Evolutionary conservation across 2,329 filamentous ascomycete genomes (phyloP).

Genomic region (Metarhizium robertsii): DNA sequence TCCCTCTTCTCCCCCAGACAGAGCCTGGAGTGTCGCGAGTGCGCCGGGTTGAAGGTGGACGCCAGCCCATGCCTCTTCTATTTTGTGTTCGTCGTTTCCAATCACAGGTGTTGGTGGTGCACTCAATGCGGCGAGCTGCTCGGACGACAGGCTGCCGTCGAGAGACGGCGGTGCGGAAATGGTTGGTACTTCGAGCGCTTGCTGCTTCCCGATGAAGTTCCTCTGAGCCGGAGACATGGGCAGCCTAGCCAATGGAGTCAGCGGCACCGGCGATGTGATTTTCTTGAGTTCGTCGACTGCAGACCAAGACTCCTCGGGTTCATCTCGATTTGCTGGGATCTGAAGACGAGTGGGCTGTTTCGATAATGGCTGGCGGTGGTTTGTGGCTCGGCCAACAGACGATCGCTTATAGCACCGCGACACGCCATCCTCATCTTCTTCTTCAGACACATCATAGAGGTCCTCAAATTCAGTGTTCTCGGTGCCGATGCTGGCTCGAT

Average conservation of each 20-base stretch:
- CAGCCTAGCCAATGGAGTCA: slow-evolving; percentile 57
- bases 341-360: slow-evolving; percentile 34
- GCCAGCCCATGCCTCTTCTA: slow-evolving; percentile 59
- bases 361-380: slow-evolving; percentile 20
- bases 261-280: slow-evolving; percentile 47
- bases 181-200: slow-evolving; percentile 57
- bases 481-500: slow-evolving; percentile 51
- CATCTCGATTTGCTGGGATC: slow-evolving; percentile 35
- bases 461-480: slow-evolving; percentile 73
- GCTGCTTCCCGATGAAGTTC: slow-evolving; percentile 57
- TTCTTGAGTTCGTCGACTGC: slow-evolving; percentile 36
- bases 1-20: slow-evolving; percentile 48
- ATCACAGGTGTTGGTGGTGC: slow-evolving; percentile 77
- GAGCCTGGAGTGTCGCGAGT: slow-evolving; percentile 68
- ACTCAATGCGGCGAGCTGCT: slow-evolving; percentile 75
- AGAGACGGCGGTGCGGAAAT: slow-evolving; percentile 78
- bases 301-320: slow-evolving; percentile 32
- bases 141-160: slow-evolving; percentile 80
- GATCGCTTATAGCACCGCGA: slow-evolving; percentile 15
- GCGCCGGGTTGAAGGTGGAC: slow-evolving; percentile 71
- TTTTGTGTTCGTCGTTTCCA: slow-evolving; percentile 41
- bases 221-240: slow-evolving; percentile 69
- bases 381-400: slow-evolving; percentile 26
- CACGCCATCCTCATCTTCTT: slow-evolving; percentile 43
- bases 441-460: slow-evolving; percentile 77